phyloP scores from a whole-genome alignment of 805 yeast genomes.

The Ascoidea tarda region DNA sequence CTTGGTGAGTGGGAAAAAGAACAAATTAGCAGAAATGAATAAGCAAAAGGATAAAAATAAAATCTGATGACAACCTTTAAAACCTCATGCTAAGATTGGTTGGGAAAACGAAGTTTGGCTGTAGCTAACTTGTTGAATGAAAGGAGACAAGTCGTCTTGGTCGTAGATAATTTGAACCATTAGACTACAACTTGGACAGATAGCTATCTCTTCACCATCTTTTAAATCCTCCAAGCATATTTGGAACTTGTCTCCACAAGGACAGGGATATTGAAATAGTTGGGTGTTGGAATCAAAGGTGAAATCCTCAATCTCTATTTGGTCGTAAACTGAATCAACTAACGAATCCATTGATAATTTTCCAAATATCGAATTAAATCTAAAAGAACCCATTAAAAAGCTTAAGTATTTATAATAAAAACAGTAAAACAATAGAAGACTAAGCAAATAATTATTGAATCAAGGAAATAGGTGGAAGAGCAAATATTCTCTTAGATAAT shows the following conservation, averaged over 20 bases:
- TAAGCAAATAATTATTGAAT: too few relatives aligned
- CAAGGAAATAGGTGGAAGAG: too few relatives aligned
- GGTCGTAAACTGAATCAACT: constrained; percentile 70
- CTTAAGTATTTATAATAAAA: too few relatives aligned
- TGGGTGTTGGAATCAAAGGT: constrained; percentile 74
- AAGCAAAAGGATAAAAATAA: too few relatives aligned
- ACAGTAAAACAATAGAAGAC: too few relatives aligned
- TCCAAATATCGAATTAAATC: background rate
- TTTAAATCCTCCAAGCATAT: constrained; percentile 69
- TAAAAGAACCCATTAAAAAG: too few relatives aligned
- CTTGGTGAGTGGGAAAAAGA: too few relatives aligned
- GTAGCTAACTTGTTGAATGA: background rate
- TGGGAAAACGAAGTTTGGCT: too few relatives aligned
- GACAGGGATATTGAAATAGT: constrained; percentile 89
- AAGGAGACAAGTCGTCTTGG: constrained; percentile 18
- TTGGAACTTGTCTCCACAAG: constrained; percentile 93
- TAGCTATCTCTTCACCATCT: constrained; percentile 90
- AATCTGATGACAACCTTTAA: too few relatives aligned
- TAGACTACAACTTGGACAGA: constrained; percentile 90
- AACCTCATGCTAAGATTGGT: too few relatives aligned
- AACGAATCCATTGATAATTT: background rate
- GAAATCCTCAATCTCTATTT: constrained; percentile 95
- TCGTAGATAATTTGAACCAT: constrained; percentile 91
- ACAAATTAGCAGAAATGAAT: too few relatives aligned
- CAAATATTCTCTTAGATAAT: too few relatives aligned